A percentile compares a stretch with the other conserved stretches of the same genome.
phyloP scores from a whole-genome alignment of 345 rosid genomes.

The Trapa incisa region DNA sequence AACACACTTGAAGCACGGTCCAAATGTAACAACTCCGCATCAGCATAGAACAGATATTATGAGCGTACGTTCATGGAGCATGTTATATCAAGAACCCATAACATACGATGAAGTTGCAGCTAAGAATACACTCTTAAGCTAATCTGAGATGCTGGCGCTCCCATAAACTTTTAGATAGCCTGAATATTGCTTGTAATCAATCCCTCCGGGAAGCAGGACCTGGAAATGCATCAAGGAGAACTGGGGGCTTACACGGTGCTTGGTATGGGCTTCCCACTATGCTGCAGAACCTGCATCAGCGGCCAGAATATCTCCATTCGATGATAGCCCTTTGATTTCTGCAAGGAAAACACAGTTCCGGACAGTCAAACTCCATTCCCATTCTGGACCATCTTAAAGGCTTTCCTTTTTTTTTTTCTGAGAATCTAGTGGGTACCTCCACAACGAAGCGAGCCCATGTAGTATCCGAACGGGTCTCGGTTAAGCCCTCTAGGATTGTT shows the following conservation, averaged over 20 bases:
- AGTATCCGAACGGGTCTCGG: slow-evolving; percentile 22
- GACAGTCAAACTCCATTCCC: not conserved
- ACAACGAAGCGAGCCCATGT: slow-evolving; percentile 59
- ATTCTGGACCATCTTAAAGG: too few species aligned
- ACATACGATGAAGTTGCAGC: not conserved
- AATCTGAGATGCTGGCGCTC: not conserved
- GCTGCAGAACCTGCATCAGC: slow-evolving; percentile 46
- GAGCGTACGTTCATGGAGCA: not conserved
- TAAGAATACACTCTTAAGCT: not conserved
- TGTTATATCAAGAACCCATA: not conserved
- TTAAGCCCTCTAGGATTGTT: slow-evolving; percentile 38
- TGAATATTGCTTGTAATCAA: not conserved
- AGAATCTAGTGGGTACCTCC: slow-evolving; percentile 23
- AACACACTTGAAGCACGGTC: too few species aligned
- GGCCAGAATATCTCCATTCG: slow-evolving; percentile 66
- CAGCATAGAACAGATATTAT: not conserved
- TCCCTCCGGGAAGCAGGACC: not conserved
- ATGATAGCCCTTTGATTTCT: slow-evolving; percentile 48
- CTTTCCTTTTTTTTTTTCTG: not conserved
- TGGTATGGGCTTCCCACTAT: slow-evolving; percentile 18
- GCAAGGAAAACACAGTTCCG: slow-evolving; percentile 1
- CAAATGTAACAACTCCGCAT: not conserved
- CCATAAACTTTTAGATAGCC: not conserved
- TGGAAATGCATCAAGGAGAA: not conserved
- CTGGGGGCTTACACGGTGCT: slow-evolving; percentile 12